Conservation (phyloP, 1,284 basidiomycete species). For the Ceratobasidium sp. region DNA sequence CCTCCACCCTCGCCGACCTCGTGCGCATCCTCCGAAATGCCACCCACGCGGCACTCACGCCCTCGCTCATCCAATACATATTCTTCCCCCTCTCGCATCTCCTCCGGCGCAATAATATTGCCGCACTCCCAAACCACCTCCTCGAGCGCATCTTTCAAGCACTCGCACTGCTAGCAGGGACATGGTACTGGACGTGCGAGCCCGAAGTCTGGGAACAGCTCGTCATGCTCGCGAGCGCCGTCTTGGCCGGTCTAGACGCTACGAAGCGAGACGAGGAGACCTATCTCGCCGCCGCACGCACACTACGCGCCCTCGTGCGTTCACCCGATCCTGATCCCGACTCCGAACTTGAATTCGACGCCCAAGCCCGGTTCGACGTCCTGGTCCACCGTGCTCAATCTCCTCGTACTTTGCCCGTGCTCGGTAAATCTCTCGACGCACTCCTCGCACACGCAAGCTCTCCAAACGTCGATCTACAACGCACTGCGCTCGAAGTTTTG, state of each 20-base stretch:
- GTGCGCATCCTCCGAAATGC: constrained; percentile 60
- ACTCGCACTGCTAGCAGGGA: constrained; percentile 69
- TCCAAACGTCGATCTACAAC: constrained; percentile 68
- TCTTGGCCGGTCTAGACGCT: constrained; percentile 61
- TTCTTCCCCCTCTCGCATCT: constrained; percentile 88
- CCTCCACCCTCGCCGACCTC: constrained; percentile 66
- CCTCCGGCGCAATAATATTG: constrained; percentile 74
- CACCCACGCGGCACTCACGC: constrained; percentile 59
- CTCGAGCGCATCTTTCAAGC: constrained; percentile 78
- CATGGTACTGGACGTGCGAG: constrained; percentile 82
- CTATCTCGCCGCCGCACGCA: constrained; percentile 69
- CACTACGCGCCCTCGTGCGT: constrained; percentile 67
- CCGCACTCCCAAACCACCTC: constrained; percentile 78
- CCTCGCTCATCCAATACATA: constrained; percentile 80
- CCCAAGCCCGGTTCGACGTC: constrained; percentile 57
- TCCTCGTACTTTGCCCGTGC: constrained; percentile 72
- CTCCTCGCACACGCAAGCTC: constrained; percentile 69
- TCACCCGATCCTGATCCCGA: constrained; percentile 32
- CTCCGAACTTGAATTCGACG: constrained; percentile 47
- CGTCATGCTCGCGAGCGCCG: constrained; percentile 80
- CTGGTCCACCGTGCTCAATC: constrained; percentile 61
- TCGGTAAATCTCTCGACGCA: constrained; percentile 84
- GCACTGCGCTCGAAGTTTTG: constrained; percentile 69
- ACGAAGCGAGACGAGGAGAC: constrained; percentile 78
- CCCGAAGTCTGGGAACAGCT: constrained; percentile 80